phyloP scores from a whole-genome alignment of 2,329 filamentous ascomycete genomes.

The Neurospora sp. region DNA sequence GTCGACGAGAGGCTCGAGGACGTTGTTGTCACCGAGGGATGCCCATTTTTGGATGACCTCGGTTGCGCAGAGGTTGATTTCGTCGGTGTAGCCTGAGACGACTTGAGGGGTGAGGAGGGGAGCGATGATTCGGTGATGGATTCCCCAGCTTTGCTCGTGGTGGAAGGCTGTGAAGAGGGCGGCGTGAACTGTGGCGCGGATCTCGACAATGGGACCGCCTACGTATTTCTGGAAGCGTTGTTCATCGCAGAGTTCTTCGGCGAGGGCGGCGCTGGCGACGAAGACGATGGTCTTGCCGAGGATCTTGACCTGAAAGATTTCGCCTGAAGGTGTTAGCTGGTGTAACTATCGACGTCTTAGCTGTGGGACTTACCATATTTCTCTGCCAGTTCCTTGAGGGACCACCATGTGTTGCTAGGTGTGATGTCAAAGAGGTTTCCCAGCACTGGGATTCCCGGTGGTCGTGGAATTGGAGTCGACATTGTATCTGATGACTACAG shows the following conservation, averaged over 20 bases:
- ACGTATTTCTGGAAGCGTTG: conserved; percentile 45
- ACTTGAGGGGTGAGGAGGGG: conserved; percentile 29
- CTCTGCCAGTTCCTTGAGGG: conserved; percentile 36
- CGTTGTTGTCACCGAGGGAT: conserved; percentile 24
- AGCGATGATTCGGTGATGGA: conserved; percentile 43
- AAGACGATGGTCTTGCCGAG: conserved; percentile 31
- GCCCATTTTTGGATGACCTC: conserved; percentile 44
- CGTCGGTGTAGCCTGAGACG: conserved; percentile 29
- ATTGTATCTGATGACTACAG: conserved; percentile 13
- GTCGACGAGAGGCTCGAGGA: conserved; percentile 36
- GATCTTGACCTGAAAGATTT: conserved; percentile 35
- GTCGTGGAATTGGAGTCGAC: conserved; percentile 40
- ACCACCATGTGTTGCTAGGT: conserved; percentile 38
- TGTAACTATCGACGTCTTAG: neutral
- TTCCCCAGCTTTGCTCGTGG: conserved; percentile 37
- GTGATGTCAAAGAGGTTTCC: conserved; percentile 43
- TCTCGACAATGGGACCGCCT: conserved; percentile 42
- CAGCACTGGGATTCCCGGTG: conserved; percentile 38
- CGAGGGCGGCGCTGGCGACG: conserved; percentile 30
- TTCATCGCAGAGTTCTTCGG: conserved; percentile 39
- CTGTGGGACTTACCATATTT: conserved; percentile 20
- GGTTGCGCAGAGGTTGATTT: conserved; percentile 37
- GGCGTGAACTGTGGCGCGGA: conserved; percentile 39
- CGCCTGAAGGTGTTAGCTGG: conserved; percentile 23
- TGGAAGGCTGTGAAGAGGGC: conserved; percentile 43